A percentile compares a stretch with the other conserved stretches of the same genome.
Evolutionary conservation across 2,329 filamentous ascomycete species (phyloP).

Genomic region (Arthrobotrys entomopaga): DNA sequence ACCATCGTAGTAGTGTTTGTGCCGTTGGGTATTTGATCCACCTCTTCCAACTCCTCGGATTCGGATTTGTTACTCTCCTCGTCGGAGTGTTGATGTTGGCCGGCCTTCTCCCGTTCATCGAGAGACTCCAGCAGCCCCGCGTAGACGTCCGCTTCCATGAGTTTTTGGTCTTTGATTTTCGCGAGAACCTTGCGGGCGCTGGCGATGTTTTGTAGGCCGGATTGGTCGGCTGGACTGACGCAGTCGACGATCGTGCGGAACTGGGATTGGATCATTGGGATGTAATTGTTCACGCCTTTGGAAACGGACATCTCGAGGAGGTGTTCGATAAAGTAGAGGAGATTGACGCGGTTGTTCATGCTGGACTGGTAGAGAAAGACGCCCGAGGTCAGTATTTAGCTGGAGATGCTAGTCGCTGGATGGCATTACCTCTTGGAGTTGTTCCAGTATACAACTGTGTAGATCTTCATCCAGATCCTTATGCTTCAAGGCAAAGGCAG

Average conservation of each 20-base stretch:
- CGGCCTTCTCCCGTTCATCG: slow-evolving; percentile 74
- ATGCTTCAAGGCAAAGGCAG: slow-evolving; percentile 93
- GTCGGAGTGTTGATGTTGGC: slow-evolving; percentile 79
- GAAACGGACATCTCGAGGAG: slow-evolving; percentile 86
- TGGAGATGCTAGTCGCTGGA: background rate
- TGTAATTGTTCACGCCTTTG: slow-evolving; percentile 80
- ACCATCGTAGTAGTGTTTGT: slow-evolving; percentile 39
- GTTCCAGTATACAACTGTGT: slow-evolving; percentile 96
- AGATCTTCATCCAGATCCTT: slow-evolving; percentile 95
- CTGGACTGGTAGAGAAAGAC: slow-evolving; percentile 71
- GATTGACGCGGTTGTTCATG: slow-evolving; percentile 97
- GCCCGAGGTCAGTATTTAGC: slow-evolving; percentile 6
- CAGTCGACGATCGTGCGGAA: slow-evolving; percentile 91
- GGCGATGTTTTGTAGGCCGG: slow-evolving; percentile 91
- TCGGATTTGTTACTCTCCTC: slow-evolving; percentile 69
- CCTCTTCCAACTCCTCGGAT: slow-evolving; percentile 56
- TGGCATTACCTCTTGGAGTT: slow-evolving; percentile 77
- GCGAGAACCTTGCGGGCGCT: slow-evolving; percentile 80
- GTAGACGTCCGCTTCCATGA: slow-evolving; percentile 27
- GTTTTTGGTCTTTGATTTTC: slow-evolving; percentile 53
- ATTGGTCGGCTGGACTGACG: slow-evolving; percentile 85
- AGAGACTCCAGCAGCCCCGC: slow-evolving; percentile 29
- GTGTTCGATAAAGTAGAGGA: slow-evolving; percentile 98
- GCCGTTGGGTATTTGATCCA: slow-evolving; percentile 51
- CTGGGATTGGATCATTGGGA: slow-evolving; percentile 93